phyloP scores from a whole-genome alignment of 2,329 filamentous ascomycete genomes.

The Ceratocystis alfenasii region DNA sequence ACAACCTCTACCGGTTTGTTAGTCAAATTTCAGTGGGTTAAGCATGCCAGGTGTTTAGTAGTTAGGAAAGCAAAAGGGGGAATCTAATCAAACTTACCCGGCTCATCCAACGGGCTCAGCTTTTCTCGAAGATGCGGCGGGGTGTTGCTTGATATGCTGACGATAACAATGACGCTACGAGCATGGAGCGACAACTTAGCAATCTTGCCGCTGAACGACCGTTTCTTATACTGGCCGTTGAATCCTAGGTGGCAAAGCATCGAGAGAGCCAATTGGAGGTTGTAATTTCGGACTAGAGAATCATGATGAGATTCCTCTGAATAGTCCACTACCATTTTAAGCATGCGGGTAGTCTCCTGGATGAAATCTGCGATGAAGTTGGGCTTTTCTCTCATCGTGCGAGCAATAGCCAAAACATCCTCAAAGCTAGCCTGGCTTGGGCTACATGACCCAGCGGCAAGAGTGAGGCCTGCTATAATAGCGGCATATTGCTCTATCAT shows the following conservation, averaged over 20 bases:
- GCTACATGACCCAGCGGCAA: conserved; percentile 38
- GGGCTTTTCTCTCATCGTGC: conserved; percentile 35
- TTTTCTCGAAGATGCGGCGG: conserved; percentile 43
- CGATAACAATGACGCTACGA: conserved; percentile 55
- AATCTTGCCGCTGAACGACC: conserved; percentile 59
- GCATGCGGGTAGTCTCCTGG: conserved; percentile 53
- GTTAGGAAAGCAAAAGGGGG: neutral
- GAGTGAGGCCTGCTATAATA: conserved; percentile 49
- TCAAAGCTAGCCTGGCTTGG: conserved; percentile 46
- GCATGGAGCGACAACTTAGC: conserved; percentile 64
- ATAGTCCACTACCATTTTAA: conserved; percentile 69
- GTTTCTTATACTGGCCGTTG: conserved; percentile 47
- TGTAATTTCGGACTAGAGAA: conserved; percentile 57
- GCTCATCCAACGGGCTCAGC: conserved; percentile 51
- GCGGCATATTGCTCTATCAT: conserved; percentile 41
- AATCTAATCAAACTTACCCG: conserved; percentile 27
- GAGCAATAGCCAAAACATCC: conserved; percentile 59
- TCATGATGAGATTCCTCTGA: conserved; percentile 62
- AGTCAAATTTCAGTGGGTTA: neutral
- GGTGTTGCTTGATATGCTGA: conserved; percentile 50
- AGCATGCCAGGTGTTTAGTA: too few species aligned
- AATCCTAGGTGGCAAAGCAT: conserved; percentile 70
- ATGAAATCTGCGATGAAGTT: conserved; percentile 50
- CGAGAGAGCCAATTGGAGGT: conserved; percentile 64
- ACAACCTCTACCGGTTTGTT: conserved; percentile 47